A percentile compares a stretch with the other conserved stretches of the same genome.
These are phyloP conservation scores for Penicillium lagena DNA, from an alignment of 495 filamentous ascomycete genomes.

Conservation along the genomic window DNA sequence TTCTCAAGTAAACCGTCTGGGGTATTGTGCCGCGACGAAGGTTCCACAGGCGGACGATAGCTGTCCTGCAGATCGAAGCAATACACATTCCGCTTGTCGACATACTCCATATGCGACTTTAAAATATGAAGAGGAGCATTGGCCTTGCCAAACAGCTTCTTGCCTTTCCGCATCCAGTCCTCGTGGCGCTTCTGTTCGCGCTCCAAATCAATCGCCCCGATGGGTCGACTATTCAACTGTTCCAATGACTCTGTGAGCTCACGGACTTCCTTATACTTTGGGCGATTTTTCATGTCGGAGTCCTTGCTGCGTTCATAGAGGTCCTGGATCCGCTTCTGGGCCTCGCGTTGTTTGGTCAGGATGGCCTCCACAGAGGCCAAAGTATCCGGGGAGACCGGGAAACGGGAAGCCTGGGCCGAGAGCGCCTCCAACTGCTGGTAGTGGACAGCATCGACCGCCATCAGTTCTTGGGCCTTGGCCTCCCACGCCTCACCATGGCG, in stretches of 20 bases:
- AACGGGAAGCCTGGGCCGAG: conserved; percentile 63
- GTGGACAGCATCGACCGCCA: conserved; percentile 81
- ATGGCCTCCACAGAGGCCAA: conserved; percentile 83
- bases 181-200: conserved; percentile 93
- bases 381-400: conserved; percentile 79
- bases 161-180: conserved; percentile 98
- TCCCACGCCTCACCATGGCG: conserved; percentile 82
- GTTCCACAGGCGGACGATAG: conserved; percentile 85
- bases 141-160: conserved; percentile 97
- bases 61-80: conserved; percentile 93
- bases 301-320: conserved; percentile 73
- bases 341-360: conserved; percentile 91
- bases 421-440: conserved; percentile 93
- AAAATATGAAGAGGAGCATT: conserved; percentile 96
- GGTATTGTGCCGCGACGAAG: conserved; percentile 77
- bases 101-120: conserved; percentile 88
- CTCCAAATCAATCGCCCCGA: conserved; percentile 86
- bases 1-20: conserved; percentile 59
- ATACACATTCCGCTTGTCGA: conserved; percentile 75
- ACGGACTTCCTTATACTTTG: conserved; percentile 83
- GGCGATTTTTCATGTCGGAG: conserved; percentile 68
- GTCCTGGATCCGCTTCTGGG: conserved; percentile 76
- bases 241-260: conserved; percentile 82
- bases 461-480: conserved; percentile 86
- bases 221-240: conserved; percentile 85